phyloP scores from a whole-genome alignment of 495 filamentous ascomycete genomes.

The Neurospora sp. region DNA sequence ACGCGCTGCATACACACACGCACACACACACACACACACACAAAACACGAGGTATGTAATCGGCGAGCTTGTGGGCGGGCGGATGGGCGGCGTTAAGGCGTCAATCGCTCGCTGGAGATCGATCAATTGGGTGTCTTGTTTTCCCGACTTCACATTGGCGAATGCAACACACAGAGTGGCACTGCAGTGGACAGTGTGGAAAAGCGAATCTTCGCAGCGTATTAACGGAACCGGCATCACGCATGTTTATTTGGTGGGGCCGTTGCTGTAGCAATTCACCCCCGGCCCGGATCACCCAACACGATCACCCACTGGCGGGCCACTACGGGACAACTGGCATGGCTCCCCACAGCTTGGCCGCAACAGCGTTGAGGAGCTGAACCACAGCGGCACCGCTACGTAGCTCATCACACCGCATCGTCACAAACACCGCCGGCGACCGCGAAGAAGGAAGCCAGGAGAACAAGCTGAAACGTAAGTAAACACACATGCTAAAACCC shows the following conservation, averaged over 20 bases:
- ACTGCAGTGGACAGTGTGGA: background rate
- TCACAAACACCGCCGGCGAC: background rate
- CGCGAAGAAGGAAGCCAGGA: background rate
- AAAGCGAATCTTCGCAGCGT: background rate
- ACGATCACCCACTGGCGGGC: background rate
- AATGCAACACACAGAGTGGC: background rate
- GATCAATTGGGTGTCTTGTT: background rate
- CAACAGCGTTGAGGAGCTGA: background rate
- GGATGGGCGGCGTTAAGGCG: background rate
- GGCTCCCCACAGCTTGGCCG: background rate
- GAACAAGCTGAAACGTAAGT: background rate
- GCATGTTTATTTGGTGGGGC: constrained; percentile 9
- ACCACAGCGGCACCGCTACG: background rate
- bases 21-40: background rate
- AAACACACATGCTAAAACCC: background rate
- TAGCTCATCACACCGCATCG: background rate
- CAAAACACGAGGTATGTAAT: background rate
- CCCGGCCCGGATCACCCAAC: background rate
- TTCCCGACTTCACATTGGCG: background rate
- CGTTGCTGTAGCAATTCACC: constrained; percentile 7
- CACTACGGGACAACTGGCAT: background rate
- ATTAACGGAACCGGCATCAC: background rate
- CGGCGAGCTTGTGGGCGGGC: background rate
- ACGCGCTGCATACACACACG: background rate
- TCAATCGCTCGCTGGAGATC: background rate